Evolutionary conservation across 345 rosid species (phyloP), one percentile per base, ranked within the genome.

Genomic region (Schrenkiella parvula): DNA sequence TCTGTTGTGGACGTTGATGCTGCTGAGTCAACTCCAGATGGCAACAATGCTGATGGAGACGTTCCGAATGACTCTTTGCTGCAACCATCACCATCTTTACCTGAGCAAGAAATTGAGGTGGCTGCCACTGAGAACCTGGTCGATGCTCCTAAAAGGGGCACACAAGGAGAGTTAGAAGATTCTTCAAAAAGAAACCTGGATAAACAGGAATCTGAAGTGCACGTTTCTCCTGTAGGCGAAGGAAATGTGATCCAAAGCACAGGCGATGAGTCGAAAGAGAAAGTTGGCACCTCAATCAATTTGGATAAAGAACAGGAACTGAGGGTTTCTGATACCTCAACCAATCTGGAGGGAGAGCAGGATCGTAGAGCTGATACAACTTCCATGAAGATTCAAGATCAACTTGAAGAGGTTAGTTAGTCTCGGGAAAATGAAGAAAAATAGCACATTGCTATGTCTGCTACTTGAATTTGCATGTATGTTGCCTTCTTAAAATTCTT

Each of bases 351-450:
- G 83, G 80, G 54, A 59, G 81, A 79, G 55, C 78, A 63, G 37
- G 84, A 77, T 55, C 77, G 37, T 58, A 84, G 78, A 72, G 70
- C 72, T 57, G 87, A 81, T 70, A 74, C 60, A 35, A 70, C 86
- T 42, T 78, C 83, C 41, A 66, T 21, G 54, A 88, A 78, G 77
- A 68, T 82, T 64, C 89, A 92, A 75, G 98, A 95, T 61, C 98
- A 86, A 71, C 92, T 95, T 71, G 99, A 91, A 32, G 99, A 95
- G 98, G 98, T 89, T 75, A 78, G 74, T 61, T 42, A 38, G 73
- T 59, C 47, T 43, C 29, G 21, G 8, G 22, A 46, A 48, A 35
- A 26, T 61, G 75, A 44, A 41, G 57, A 64, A 58, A 58, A 67
- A 7, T 60, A 31, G 43, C 38, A 60, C 26, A 54, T 59, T 59